A percentile compares a stretch with the other conserved stretches of the same genome.
Evolutionary conservation across 345 rosid species (phyloP).

Genomic region (Kandelia obovata): DNA sequence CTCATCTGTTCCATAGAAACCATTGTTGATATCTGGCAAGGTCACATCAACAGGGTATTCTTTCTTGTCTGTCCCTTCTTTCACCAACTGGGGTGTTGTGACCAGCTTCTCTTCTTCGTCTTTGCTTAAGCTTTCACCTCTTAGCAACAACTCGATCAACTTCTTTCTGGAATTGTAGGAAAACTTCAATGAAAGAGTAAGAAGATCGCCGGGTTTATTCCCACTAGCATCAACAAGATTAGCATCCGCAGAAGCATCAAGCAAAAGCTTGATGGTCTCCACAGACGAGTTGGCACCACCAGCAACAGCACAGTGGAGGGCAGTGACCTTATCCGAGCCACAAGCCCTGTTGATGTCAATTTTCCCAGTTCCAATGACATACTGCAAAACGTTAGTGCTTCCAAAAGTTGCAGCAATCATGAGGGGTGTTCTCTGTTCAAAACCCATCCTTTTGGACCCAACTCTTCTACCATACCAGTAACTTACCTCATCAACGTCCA

Average conservation of each 20-base stretch:
- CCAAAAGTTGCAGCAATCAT: slow-evolving; percentile 86
- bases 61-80: slow-evolving; percentile 62
- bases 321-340: slow-evolving; percentile 71
- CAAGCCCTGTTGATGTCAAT: slow-evolving; percentile 61
- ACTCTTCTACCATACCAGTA: slow-evolving; percentile 75
- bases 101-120: slow-evolving; percentile 47
- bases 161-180: slow-evolving; percentile 42
- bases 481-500: slow-evolving; percentile 47
- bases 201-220: slow-evolving; percentile 62
- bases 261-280: slow-evolving; percentile 61
- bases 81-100: slow-evolving; percentile 34
- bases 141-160: slow-evolving; percentile 54
- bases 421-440: slow-evolving; percentile 75
- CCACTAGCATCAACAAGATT: slow-evolving; percentile 54
- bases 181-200: slow-evolving; percentile 36
- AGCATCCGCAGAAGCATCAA: slow-evolving; percentile 63
- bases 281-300: slow-evolving; percentile 53
- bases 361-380: slow-evolving; percentile 45
- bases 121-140: slow-evolving; percentile 36
- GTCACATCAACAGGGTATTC: slow-evolving; percentile 81
- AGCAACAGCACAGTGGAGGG: slow-evolving; percentile 90
- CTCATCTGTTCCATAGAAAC: slow-evolving; percentile 79
- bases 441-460: slow-evolving; percentile 82
- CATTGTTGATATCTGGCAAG: slow-evolving; percentile 88
- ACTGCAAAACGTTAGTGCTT: slow-evolving; percentile 53